Evolutionary conservation across 73 alveolate species (phyloP).

Genomic region (Durusdinium trenchii): DNA sequence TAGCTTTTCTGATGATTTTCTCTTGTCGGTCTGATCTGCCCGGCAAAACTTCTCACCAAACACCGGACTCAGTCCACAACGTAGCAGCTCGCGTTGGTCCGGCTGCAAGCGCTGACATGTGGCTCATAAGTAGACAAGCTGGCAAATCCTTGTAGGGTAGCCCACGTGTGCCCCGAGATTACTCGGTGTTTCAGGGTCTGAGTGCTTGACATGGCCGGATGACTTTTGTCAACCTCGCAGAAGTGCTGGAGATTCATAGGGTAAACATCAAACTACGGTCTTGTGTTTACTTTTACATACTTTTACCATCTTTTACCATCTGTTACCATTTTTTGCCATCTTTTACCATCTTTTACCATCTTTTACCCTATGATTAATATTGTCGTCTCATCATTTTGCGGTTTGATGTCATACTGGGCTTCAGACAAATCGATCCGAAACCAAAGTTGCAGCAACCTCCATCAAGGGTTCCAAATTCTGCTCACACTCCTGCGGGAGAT

Average conservation of each 20-base stretch:
- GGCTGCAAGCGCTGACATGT: slow-evolving; percentile 73
- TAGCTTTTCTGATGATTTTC: no score
- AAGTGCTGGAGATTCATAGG: no score
- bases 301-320: no score
- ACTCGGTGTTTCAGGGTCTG: no score
- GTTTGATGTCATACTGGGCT: not conserved
- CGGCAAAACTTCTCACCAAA: not conserved
- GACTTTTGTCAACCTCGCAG: slow-evolving; percentile 52
- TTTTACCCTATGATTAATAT: no score
- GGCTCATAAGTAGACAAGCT: not conserved
- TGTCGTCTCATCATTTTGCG: no score
- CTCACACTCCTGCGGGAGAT: slow-evolving; percentile 24
- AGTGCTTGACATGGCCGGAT: slow-evolving; percentile 74
- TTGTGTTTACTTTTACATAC: no score
- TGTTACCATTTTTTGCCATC: no score
- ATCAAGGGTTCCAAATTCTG: slow-evolving; percentile 6
- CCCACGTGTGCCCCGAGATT: no score
- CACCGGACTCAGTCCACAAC: slow-evolving; percentile 16
- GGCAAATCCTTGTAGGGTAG: not conserved
- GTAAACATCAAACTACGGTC: no score
- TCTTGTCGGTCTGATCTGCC: no score
- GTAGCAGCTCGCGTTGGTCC: slow-evolving; percentile 26
- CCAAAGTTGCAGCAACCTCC: slow-evolving; percentile 53
- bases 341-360: no score
- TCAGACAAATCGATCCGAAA: slow-evolving; percentile 28